phyloP scores from a whole-genome alignment of 2,329 filamentous ascomycete genomes.

The Paracorniculantispora psalliotae region DNA sequence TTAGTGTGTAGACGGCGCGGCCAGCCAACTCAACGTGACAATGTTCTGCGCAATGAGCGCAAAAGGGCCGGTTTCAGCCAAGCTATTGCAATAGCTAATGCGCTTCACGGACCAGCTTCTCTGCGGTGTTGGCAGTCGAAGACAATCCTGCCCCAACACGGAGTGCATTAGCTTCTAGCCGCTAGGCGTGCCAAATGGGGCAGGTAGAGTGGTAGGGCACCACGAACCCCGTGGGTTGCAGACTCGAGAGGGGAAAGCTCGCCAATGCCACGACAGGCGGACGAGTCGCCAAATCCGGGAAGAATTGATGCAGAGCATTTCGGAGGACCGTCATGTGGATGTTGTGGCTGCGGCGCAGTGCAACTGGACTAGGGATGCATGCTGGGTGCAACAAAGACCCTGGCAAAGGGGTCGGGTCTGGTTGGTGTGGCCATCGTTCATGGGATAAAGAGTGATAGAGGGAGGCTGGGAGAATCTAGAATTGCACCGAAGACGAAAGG shows the following conservation, averaged over 20 bases:
- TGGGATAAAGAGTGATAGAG: background rate
- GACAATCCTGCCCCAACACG: background rate
- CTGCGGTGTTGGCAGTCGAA: background rate
- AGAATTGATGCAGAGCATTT: background rate
- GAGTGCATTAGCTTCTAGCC: background rate
- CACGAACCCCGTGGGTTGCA: background rate
- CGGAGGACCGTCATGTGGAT: background rate
- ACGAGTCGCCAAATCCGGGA: slow-evolving; percentile 1
- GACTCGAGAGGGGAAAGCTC: background rate
- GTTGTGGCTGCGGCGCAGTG: background rate
- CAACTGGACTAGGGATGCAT: background rate
- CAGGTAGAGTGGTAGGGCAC: background rate
- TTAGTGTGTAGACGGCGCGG: background rate
- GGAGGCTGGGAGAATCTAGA: background rate
- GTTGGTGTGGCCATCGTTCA: background rate
- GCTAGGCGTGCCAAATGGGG: background rate
- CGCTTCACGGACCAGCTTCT: background rate
- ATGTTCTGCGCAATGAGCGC: background rate
- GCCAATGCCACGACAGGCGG: background rate
- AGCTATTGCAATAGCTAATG: background rate
- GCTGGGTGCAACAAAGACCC: background rate
- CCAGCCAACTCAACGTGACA: background rate
- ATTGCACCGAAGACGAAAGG: background rate
- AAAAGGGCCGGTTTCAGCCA: background rate
- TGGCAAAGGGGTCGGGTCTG: background rate